Evolutionary conservation across 345 rosid species (phyloP).

Genomic region (Aurinia saxatilis): DNA sequence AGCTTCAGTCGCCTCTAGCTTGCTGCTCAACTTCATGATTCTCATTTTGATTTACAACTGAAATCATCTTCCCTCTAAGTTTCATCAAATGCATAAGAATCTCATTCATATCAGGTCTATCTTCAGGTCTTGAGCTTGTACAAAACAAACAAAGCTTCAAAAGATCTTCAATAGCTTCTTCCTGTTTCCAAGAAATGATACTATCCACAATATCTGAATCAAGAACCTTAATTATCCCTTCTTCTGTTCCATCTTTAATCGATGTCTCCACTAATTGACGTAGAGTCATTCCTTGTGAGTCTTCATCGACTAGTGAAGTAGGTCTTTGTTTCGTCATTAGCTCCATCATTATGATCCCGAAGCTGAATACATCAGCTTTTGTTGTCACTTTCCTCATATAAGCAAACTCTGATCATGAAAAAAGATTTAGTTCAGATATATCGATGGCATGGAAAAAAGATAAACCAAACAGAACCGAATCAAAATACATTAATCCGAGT

Average conservation of each 20-base stretch:
- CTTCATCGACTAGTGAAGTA: slow-evolving; percentile 47
- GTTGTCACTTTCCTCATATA: slow-evolving; percentile 74
- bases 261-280: slow-evolving; percentile 50
- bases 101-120: slow-evolving; percentile 53
- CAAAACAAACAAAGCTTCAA: slow-evolving; percentile 55
- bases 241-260: slow-evolving; percentile 28
- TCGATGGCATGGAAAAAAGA: neutral
- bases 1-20: neutral
- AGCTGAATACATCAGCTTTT: slow-evolving; percentile 84
- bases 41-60: neutral
- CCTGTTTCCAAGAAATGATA: neutral
- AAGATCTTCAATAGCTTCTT: slow-evolving; percentile 14
- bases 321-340: slow-evolving; percentile 63
- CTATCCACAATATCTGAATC: neutral
- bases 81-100: slow-evolving; percentile 47
- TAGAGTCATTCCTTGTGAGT: slow-evolving; percentile 41
- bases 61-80: slow-evolving; percentile 22
- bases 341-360: slow-evolving; percentile 69
- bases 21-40: neutral
- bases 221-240: slow-evolving; percentile 21
- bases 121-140: slow-evolving; percentile 54
- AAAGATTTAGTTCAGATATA: neutral
- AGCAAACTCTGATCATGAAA: slow-evolving; percentile 54
- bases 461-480: neutral
- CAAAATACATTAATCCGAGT: neutral